Evolutionary conservation across 2,329 filamentous ascomycete species (phyloP), one percentile per base, ranked within the genome.

Genomic region (Geoglossum cookeanum): DNA sequence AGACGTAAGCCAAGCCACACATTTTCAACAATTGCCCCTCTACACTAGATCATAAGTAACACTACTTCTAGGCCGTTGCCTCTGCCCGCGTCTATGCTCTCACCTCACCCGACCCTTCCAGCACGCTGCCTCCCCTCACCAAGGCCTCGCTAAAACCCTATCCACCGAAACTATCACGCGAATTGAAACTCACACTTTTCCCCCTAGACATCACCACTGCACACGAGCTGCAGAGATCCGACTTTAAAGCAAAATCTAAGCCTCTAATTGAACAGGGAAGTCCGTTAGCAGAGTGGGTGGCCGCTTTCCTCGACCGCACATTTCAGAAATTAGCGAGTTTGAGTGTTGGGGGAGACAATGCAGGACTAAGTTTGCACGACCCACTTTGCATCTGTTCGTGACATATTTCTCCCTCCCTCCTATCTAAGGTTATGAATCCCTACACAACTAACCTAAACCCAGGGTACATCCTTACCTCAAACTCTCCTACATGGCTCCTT

Each of bases 81-180:
- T 80, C 85, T 0, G 86, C 87, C 9, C 78, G 85, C 13, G 78
- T 92, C 17, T 90, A 84, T 65, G 85, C 87, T 5, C 73, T 92
- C 60, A 89, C 86, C 0, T 88, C 85, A 1, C 78, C 76, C 4
- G 80, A 73, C 37, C 92, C 92, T 0, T 70, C 76, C 11, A 85
- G 83, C 2, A 96, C 89, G 3, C 86, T 96, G 77, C 89, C 92
- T 0, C 80, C 83, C 0, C 49, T 15, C 15, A n/a, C 30, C 57
- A 71, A 75, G 58, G 69, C 74, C 3, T 71, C 70, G 2, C 70
- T 88, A 4, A 72, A 75, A 0, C 66, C 76, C 0, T 89, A 90
- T 67, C 85, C 86, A 0, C 68, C 71, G 15, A 76, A 72, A 30
- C 76, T 90, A 29, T 79, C 81, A 56, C 78, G 75, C 53, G 74